Conservation (phyloP, 2,329 filamentous ascomycete species). For the Bipolaris sorokiniana region DNA sequence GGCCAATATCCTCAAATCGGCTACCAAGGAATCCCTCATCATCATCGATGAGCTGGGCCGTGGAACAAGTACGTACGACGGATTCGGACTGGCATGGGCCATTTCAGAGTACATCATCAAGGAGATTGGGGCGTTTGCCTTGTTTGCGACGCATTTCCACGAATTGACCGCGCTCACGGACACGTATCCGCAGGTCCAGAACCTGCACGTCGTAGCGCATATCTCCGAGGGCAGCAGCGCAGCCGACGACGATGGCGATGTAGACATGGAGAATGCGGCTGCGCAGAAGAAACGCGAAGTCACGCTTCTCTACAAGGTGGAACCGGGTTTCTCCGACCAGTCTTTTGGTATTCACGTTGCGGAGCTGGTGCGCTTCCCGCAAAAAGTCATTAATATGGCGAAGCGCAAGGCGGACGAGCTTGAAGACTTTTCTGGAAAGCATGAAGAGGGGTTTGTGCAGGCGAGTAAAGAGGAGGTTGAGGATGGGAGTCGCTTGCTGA, state of each 20-base stretch:
- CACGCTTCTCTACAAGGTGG: slow-evolving; percentile 94
- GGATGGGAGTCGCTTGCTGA: slow-evolving; percentile 82
- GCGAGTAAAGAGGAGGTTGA: slow-evolving; percentile 82
- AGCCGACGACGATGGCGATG: slow-evolving; percentile 7
- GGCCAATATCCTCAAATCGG: slow-evolving; percentile 96
- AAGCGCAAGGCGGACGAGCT: slow-evolving; percentile 97
- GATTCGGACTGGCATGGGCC: slow-evolving; percentile 98
- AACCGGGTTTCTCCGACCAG: slow-evolving; percentile 94
- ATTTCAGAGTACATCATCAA: slow-evolving; percentile 97
- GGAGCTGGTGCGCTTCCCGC: slow-evolving; percentile 92
- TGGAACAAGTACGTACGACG: slow-evolving; percentile 96
- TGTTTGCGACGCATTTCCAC: slow-evolving; percentile 99
- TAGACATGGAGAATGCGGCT: slow-evolving; percentile 51
- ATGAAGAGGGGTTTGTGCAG: slow-evolving; percentile 59
- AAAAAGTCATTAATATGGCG: slow-evolving; percentile 99
- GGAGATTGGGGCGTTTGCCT: slow-evolving; percentile 90
- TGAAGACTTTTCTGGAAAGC: slow-evolving; percentile 88
- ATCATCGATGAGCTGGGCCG: slow-evolving; percentile 98
- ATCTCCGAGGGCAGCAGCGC: slow-evolving; percentile 62
- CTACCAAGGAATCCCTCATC: slow-evolving; percentile 92
- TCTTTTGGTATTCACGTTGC: slow-evolving; percentile 98
- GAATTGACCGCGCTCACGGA: slow-evolving; percentile 91
- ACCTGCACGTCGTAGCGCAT: slow-evolving; percentile 95
- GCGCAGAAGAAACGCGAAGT: slow-evolving; percentile 69
- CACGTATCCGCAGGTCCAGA: slow-evolving; percentile 84